phyloP scores from a whole-genome alignment of 768 basidiomycete genomes.

The Trametes punicea region DNA sequence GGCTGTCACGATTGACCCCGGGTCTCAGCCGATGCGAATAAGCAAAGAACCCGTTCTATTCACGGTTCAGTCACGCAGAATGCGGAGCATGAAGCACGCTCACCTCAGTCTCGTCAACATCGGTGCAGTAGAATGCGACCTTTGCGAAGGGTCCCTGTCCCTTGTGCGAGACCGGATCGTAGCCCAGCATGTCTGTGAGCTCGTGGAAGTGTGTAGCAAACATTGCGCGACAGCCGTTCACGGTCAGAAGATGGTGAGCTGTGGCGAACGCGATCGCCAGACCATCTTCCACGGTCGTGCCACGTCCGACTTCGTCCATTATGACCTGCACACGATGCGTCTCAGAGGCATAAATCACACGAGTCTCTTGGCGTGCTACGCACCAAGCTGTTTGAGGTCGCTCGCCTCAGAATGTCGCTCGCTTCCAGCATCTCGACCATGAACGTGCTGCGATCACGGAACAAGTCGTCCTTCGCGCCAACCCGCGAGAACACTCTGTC shows the following conservation, averaged over 20 bases:
- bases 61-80: background rate
- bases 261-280: constrained; percentile 92
- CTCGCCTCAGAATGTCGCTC: constrained; percentile 81
- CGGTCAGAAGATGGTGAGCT: constrained; percentile 71
- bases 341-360: background rate
- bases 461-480: constrained; percentile 93
- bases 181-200: constrained; percentile 76
- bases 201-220: constrained; percentile 99
- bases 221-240: constrained; percentile 76
- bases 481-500: constrained; percentile 93
- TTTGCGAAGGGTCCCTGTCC: constrained; percentile 50
- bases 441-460: constrained; percentile 91
- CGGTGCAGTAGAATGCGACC: constrained; percentile 86
- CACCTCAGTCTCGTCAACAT: constrained; percentile 76
- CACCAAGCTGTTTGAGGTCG: constrained; percentile 82
- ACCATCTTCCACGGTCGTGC: constrained; percentile 90
- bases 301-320: constrained; percentile 99
- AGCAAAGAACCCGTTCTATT: constrained; percentile 70
- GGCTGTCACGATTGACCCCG: constrained; percentile 88
- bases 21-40: constrained; percentile 80
- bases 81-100: constrained; percentile 25
- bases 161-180: constrained; percentile 30
- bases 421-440: constrained; percentile 99
- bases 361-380: constrained; percentile 26
- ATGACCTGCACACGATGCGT: constrained; percentile 61